A percentile compares a stretch with the other conserved stretches of the same genome.
phyloP scores from a whole-genome alignment of 2,329 filamentous ascomycete species.

The Penicillium sp. region DNA sequence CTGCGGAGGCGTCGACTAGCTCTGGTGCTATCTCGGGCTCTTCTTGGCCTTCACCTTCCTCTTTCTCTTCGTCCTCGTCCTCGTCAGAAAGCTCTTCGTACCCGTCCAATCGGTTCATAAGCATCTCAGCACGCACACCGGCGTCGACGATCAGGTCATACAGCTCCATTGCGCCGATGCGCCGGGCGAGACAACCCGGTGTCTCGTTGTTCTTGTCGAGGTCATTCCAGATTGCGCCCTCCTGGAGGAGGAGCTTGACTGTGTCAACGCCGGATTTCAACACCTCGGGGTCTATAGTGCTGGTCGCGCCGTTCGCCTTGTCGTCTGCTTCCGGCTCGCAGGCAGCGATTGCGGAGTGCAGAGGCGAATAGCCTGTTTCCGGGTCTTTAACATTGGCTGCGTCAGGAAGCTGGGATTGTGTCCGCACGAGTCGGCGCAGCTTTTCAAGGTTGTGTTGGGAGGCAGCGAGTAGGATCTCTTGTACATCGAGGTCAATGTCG shows the following conservation, averaged over 20 bases:
- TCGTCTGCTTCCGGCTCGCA: conserved; percentile 51
- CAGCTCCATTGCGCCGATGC: conserved; percentile 65
- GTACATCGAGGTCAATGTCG: conserved; percentile 43
- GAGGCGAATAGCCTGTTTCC: conserved; percentile 78
- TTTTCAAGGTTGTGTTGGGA: conserved; percentile 65
- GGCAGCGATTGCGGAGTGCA: conserved; percentile 86
- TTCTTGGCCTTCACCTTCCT: conserved; percentile 15
- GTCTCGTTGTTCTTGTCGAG: conserved; percentile 84
- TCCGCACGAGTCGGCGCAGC: conserved; percentile 68
- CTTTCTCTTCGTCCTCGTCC: conserved; percentile 33
- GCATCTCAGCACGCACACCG: conserved; percentile 83
- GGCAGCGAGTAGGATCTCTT: conserved; percentile 65
- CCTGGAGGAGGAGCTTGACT: conserved; percentile 73
- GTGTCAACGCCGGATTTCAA: conserved; percentile 65
- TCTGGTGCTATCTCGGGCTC: conserved; percentile 19
- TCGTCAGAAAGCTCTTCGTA: conserved; percentile 65
- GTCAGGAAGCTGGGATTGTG: conserved; percentile 45
- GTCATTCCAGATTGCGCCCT: conserved; percentile 97
- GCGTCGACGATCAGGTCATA: conserved; percentile 86
- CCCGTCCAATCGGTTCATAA: conserved; percentile 76
- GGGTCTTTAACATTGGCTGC: conserved; percentile 77
- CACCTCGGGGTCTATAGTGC: conserved; percentile 22
- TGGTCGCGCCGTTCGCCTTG: conserved; percentile 22
- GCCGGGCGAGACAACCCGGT: conserved; percentile 77
- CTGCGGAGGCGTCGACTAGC: conserved; percentile 23